Conservation (phyloP, 805 yeast species). For the Metschnikowia dekortorum region DNA sequence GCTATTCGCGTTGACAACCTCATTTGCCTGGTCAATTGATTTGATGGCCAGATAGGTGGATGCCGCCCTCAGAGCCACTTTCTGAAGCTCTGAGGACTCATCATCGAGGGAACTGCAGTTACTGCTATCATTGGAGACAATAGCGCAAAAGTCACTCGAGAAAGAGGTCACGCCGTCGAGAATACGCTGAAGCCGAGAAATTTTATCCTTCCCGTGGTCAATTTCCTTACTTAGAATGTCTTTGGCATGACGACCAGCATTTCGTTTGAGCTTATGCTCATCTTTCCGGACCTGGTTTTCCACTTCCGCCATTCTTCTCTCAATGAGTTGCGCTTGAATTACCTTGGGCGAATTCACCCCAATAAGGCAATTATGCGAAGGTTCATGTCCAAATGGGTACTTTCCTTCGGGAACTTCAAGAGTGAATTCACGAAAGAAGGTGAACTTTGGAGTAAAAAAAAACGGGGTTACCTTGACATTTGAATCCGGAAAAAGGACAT, state of each 20-base stretch:
- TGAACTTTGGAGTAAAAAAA: slow-evolving; percentile 52
- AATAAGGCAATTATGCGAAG: slow-evolving; percentile 63
- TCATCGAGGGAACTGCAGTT: background rate
- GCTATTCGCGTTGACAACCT: slow-evolving; percentile 19
- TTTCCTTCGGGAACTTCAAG: slow-evolving; percentile 37
- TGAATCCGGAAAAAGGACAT: slow-evolving; percentile 39
- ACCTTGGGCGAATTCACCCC: slow-evolving; percentile 51
- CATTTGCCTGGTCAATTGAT: slow-evolving; percentile 23
- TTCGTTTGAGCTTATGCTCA: slow-evolving; percentile 9
- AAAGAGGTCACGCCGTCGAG: slow-evolving; percentile 17
- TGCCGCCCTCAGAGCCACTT: background rate
- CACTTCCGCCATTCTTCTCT: slow-evolving; percentile 14
- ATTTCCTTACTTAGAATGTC: slow-evolving; percentile 1
- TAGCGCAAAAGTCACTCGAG: background rate
- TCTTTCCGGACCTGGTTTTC: slow-evolving; percentile 12
- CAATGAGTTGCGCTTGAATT: slow-evolving; percentile 47
- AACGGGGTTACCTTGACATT: slow-evolving; percentile 44
- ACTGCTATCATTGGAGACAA: slow-evolving; percentile 1
- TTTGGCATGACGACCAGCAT: background rate
- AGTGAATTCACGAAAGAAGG: slow-evolving; percentile 53
- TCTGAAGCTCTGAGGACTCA: slow-evolving; percentile 3
- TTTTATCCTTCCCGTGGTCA: slow-evolving; percentile 14
- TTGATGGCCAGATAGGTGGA: slow-evolving; percentile 30
- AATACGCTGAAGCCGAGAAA: slow-evolving; percentile 23
- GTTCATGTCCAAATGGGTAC: slow-evolving; percentile 58